These are phyloP conservation scores for Monarda citriodora DNA, from an alignment of 305 asterid genomes.

Conservation along the genomic window DNA sequence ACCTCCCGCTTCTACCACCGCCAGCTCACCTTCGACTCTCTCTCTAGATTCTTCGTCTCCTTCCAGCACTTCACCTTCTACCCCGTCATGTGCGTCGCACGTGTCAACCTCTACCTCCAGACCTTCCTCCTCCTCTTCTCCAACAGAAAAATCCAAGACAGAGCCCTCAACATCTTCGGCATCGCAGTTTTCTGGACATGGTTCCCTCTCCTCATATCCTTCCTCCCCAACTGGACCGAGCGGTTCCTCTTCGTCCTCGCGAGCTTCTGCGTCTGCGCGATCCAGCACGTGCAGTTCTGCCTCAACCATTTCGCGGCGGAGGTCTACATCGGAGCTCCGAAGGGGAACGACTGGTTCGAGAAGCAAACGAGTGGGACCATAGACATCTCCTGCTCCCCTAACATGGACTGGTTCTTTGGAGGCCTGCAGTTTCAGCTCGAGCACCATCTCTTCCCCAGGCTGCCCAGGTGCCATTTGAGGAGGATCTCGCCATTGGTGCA, in stretches of 20 bases:
- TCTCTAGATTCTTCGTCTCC: conserved; percentile 55
- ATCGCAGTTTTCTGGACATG: conserved; percentile 74
- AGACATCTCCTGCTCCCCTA: conserved; percentile 52
- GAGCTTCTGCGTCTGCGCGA: conserved; percentile 51
- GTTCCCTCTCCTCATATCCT: conserved; percentile 72
- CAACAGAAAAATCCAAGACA: conserved; percentile 47
- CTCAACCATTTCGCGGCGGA: conserved; percentile 72
- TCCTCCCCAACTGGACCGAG: conserved; percentile 66
- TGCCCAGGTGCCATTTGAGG: conserved; percentile 78
- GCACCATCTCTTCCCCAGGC: conserved; percentile 77
- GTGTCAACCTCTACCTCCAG: conserved; percentile 64
- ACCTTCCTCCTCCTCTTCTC: conserved; percentile 66
- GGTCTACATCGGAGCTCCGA: conserved; percentile 68
- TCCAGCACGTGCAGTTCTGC: conserved; percentile 73
- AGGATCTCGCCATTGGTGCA: conserved; percentile 60
- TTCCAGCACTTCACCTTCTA: conserved; percentile 66
- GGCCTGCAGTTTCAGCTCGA: conserved; percentile 81
- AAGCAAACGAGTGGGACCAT: conserved; percentile 78
- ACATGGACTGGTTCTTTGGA: conserved; percentile 90
- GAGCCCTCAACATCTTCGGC: conserved; percentile 56
- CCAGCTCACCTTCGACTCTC: conserved; percentile 47
- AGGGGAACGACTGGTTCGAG: conserved; percentile 81
- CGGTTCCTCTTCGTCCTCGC: conserved; percentile 52
- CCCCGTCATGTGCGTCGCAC: conserved; percentile 55
- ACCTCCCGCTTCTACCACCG: conserved; percentile 52